Base-by-base conservation (phyloP, 805 yeast species). In the Barnettozyma sucrosica region DNA sequence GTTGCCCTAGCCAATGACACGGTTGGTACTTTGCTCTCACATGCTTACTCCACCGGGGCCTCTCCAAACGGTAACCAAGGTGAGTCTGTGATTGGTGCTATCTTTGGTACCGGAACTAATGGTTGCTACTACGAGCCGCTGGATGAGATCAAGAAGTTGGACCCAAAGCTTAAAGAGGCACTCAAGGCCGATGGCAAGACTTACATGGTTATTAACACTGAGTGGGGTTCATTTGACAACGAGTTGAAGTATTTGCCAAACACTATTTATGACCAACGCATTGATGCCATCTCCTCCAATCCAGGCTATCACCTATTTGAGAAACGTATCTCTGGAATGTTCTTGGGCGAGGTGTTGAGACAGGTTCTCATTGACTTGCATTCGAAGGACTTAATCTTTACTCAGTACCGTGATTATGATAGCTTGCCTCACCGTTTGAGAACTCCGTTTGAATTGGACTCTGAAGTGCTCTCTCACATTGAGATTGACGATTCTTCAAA, bases 171-270 rank as follows among this genome's bases (percentile, higher is more conserved):
- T 13, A 66, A 66, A 41, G 66, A 60, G 23, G 63, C 62, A 19
- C 66, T 76, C 57, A 44, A 62, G 19, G 56, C 64, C 1, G 62
- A 68, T 44, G 82, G 80, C 32, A 72, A 75, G 45, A 71, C 74
- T 3, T 80, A 82, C 53, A 90, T 90, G 97, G 85, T 89, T 53
- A 77, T 90, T 58, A 90, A 90, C 70, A 90, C 97, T 41, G 99
- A 93, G 68, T 93, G 98, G 97, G 98, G 98, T 53, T 89, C 97
- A 38, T 92, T 90, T 60, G 98, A 92, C 67, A 92, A 92, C 62
- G 82, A 79, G 20, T 73, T 89, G 51, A 73, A 79, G 55, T 71
- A 81, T 36, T 72, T 92, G 53, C 97, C 97, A 51, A 76, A 72
- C 43, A 86, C 96, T 4, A 77, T 79, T 51, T 90, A 81, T 64